Conservation (phyloP, 129 eudicot genomes). For the Centella asiatica region DNA sequence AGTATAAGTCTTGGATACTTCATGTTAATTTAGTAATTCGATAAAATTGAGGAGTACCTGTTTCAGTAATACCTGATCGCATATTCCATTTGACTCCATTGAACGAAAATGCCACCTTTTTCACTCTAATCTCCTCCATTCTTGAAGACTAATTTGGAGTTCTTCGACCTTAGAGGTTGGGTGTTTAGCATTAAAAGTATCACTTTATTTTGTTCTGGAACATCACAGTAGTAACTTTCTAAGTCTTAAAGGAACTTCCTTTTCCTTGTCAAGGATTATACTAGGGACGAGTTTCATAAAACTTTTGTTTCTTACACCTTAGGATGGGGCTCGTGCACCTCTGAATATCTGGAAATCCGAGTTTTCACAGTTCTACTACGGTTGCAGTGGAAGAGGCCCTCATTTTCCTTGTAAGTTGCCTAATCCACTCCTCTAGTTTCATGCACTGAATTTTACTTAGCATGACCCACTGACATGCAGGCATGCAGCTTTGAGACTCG, state of each 20-base stretch:
- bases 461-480: too few relatives aligned
- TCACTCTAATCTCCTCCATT: background rate
- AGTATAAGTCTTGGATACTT: too few relatives aligned
- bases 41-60: too few relatives aligned
- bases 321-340: conserved; percentile 49
- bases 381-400: conserved; percentile 87
- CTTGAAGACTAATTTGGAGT: background rate
- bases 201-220: background rate
- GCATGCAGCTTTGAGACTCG: too few relatives aligned
- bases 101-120: background rate
- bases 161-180: background rate
- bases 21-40: too few relatives aligned
- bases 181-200: background rate
- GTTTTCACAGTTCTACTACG: conserved; percentile 57
- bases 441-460: background rate
- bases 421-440: background rate
- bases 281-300: background rate
- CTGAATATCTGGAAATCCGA: conserved; percentile 84
- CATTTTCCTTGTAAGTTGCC: conserved; percentile 65
- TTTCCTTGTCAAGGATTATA: background rate
- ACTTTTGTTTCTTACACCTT: background rate
- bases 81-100: too few relatives aligned
- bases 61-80: too few relatives aligned
- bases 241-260: background rate
- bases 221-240: background rate